These are phyloP conservation scores for Zangia roseola DNA, from an alignment of 768 basidiomycete species.

Conservation along the genomic window DNA sequence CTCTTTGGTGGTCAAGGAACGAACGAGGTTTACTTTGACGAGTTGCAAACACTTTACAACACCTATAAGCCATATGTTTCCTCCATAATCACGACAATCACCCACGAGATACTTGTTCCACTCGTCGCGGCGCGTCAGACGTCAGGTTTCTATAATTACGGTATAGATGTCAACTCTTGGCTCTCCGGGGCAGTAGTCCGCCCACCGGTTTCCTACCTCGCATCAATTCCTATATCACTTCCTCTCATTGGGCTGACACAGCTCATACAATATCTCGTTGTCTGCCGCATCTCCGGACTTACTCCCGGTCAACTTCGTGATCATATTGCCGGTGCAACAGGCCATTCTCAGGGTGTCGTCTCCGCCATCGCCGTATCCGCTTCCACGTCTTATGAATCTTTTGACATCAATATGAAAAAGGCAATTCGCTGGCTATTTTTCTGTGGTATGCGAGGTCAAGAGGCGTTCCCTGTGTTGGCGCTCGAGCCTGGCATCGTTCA, in stretches of 20 bases:
- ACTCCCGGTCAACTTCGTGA: constrained; percentile 79
- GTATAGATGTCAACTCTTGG: constrained; percentile 84
- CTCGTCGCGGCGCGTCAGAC: constrained; percentile 58
- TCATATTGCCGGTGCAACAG: constrained; percentile 83
- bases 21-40: constrained; percentile 98
- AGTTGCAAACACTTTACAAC: constrained; percentile 88
- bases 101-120: constrained; percentile 66
- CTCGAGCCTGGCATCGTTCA: constrained; percentile 86
- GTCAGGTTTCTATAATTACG: constrained; percentile 70
- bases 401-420: constrained; percentile 73
- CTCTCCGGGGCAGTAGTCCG: constrained; percentile 66
- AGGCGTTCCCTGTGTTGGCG: constrained; percentile 89
- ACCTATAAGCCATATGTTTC: constrained; percentile 86
- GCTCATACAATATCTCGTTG: constrained; percentile 86
- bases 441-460: constrained; percentile 89
- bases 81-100: constrained; percentile 63
- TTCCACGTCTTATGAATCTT: constrained; percentile 72
- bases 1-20: constrained; percentile 98
- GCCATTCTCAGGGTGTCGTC: constrained; percentile 96
- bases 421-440: constrained; percentile 92
- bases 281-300: constrained; percentile 71
- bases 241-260: constrained; percentile 97
- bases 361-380: constrained; percentile 89
- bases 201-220: constrained; percentile 83
- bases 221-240: constrained; percentile 90